Evolutionary conservation across 805 yeast genomes (phyloP).

Genomic region (Hanseniaspora valbyensis): DNA sequence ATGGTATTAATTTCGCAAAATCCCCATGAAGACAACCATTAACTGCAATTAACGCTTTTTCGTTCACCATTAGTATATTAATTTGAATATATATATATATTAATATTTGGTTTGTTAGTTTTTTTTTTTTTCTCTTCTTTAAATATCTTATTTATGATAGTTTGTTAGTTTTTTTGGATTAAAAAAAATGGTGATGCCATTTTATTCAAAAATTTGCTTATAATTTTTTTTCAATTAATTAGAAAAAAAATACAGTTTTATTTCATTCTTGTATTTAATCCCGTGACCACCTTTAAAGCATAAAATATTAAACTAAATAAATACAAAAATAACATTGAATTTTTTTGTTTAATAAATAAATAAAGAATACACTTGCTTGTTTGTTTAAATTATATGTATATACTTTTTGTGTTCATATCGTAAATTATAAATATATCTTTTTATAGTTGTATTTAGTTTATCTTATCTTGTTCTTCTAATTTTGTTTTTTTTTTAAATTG

Average conservation of each 20-base stretch:
- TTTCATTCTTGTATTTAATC: not conserved
- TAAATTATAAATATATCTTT: not conserved
- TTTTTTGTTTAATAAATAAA: not conserved
- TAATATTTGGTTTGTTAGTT: too few relatives aligned
- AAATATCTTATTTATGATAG: too few relatives aligned
- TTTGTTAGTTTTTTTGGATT: too few relatives aligned
- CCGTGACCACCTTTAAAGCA: too few relatives aligned
- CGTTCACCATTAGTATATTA: not conserved
- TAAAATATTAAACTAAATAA: too few relatives aligned
- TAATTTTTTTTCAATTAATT: too few relatives aligned
- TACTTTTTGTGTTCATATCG: not conserved
- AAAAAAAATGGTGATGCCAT: too few relatives aligned
- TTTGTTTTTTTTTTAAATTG: too few relatives aligned
- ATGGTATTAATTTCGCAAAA: conserved; percentile 45
- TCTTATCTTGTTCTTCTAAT: not conserved
- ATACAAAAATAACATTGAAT: too few relatives aligned
- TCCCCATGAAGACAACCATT: conserved; percentile 91
- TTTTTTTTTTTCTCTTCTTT: not conserved
- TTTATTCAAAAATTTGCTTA: too few relatives aligned
- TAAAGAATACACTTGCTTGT: not conserved
- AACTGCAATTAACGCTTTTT: conserved; percentile 43
- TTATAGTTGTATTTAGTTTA: not conserved
- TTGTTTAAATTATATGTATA: not conserved
- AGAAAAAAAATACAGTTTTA: too few relatives aligned
- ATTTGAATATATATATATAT: too few relatives aligned